Evolutionary conservation across 2,329 filamentous ascomycete species (phyloP).

Genomic region (Colletotrichum echinochloae): DNA sequence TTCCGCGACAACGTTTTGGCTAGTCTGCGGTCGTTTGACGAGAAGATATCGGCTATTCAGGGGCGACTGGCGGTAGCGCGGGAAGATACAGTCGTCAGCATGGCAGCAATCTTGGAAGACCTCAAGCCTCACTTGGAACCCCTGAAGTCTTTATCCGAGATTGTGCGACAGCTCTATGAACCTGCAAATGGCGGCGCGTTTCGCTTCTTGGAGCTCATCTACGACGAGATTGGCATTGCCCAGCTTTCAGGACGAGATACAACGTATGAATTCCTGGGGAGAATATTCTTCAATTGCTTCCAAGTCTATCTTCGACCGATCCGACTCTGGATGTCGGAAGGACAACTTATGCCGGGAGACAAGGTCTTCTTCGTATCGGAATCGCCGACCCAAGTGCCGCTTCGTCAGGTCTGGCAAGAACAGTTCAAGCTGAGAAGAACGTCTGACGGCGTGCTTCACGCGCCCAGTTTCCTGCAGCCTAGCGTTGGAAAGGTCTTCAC

Average conservation of each 20-base stretch:
- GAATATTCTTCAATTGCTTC: constrained; percentile 84
- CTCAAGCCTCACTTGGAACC: constrained; percentile 65
- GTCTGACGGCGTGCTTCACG: constrained; percentile 70
- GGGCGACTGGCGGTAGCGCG: constrained; percentile 66
- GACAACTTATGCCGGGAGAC: constrained; percentile 73
- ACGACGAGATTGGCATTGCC: constrained; percentile 74
- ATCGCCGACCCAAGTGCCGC: constrained; percentile 65
- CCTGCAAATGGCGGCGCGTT: constrained; percentile 68
- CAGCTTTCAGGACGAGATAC: constrained; percentile 75
- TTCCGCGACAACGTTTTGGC: constrained; percentile 74
- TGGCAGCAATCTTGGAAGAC: constrained; percentile 71
- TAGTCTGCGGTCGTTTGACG: constrained; percentile 70
- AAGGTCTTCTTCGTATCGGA: constrained; percentile 79
- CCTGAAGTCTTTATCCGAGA: constrained; percentile 69
- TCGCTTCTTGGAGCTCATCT: constrained; percentile 82
- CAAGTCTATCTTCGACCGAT: constrained; percentile 85
- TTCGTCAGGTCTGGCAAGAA: constrained; percentile 79
- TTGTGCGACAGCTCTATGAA: constrained; percentile 69
- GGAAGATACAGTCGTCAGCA: constrained; percentile 71
- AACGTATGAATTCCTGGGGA: constrained; percentile 72
- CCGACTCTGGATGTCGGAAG: constrained; percentile 85
- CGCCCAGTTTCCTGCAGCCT: constrained; percentile 80
- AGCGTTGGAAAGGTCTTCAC: constrained; percentile 81
- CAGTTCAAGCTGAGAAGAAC: constrained; percentile 76
- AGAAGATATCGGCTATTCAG: constrained; percentile 69